Conservation (phyloP, 768 basidiomycete species). For the Hygrophoropsis aurantiaca region DNA sequence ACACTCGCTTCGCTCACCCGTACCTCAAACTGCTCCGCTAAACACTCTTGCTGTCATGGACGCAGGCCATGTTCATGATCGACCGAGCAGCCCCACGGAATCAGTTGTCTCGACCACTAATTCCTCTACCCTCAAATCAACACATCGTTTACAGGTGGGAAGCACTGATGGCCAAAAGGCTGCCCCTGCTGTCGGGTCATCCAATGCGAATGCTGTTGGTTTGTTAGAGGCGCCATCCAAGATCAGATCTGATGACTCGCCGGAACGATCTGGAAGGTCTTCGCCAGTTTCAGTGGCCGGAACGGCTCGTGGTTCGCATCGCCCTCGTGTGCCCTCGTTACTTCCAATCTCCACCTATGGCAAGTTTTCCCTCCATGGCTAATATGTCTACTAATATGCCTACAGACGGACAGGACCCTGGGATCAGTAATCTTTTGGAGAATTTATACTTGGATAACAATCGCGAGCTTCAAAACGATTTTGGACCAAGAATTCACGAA, state of each 20-base stretch:
- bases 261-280: slow-evolving; percentile 72
- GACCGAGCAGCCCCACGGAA: slow-evolving; percentile 80
- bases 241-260: slow-evolving; percentile 62
- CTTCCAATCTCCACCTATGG: slow-evolving; percentile 73
- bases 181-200: slow-evolving; percentile 86
- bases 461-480: slow-evolving; percentile 84
- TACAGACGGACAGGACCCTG: slow-evolving; percentile 86
- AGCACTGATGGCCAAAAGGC: slow-evolving; percentile 81
- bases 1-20: slow-evolving; percentile 31
- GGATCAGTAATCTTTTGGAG: slow-evolving; percentile 86
- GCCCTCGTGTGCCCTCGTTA: slow-evolving; percentile 50
- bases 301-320: slow-evolving; percentile 48
- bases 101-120: slow-evolving; percentile 75
- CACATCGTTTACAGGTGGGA: slow-evolving; percentile 67
- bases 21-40: slow-evolving; percentile 13
- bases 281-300: slow-evolving; percentile 71
- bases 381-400: slow-evolving; percentile 1
- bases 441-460: slow-evolving; percentile 86
- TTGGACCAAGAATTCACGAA: slow-evolving; percentile 85
- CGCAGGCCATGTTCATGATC: slow-evolving; percentile 35
- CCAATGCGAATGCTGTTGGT: slow-evolving; percentile 80
- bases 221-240: slow-evolving; percentile 75
- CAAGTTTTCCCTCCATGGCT: slow-evolving; percentile 28
- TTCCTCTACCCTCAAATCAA: slow-evolving; percentile 55
- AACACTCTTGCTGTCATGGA: slow-evolving; percentile 23